A percentile compares a stretch with the other conserved stretches of the same genome.
Conservation (phyloP, 352 stramenopile species). For the Phytophthora meadii region DNA sequence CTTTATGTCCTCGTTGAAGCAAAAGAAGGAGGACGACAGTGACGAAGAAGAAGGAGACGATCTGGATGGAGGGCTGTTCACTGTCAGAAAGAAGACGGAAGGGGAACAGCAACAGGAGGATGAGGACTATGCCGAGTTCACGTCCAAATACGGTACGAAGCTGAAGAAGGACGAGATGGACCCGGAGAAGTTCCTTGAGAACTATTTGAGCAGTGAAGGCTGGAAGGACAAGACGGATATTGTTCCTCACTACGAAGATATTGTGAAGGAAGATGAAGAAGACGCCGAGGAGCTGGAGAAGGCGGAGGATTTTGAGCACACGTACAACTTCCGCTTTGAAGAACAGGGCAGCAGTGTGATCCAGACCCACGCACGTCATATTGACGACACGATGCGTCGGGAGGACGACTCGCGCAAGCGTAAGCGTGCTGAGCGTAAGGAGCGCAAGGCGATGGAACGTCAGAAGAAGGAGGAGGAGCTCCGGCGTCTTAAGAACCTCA, state of each 20-base stretch:
- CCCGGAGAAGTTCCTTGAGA: slow-evolving; percentile 78
- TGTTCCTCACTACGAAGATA: slow-evolving; percentile 82
- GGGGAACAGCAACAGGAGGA: slow-evolving; percentile 70
- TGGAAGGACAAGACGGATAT: slow-evolving; percentile 84
- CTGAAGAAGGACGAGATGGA: slow-evolving; percentile 70
- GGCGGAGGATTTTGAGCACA: slow-evolving; percentile 97
- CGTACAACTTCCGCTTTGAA: slow-evolving; percentile 99
- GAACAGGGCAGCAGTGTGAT: slow-evolving; percentile 92
- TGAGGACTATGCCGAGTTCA: slow-evolving; percentile 69
- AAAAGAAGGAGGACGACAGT: slow-evolving; percentile 44
- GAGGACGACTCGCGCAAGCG: slow-evolving; percentile 96
- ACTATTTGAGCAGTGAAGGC: slow-evolving; percentile 80
- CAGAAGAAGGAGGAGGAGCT: slow-evolving; percentile 98
- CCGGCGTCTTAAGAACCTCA: slow-evolving; percentile 97
- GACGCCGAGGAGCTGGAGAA: slow-evolving; percentile 94
- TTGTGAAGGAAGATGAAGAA: slow-evolving; percentile 89
- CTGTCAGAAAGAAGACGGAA: slow-evolving; percentile 68
- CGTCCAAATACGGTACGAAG: slow-evolving; percentile 70
- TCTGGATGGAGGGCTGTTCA: slow-evolving; percentile 77
- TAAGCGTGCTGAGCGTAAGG: slow-evolving; percentile 94
- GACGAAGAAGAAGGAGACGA: slow-evolving; percentile 80
- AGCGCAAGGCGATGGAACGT: slow-evolving; percentile 95
- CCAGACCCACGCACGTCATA: slow-evolving; percentile 80
- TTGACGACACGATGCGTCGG: slow-evolving; percentile 93
- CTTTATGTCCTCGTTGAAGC: slow-evolving; percentile 64